These are phyloP conservation scores for Aquilaria yunnanensis DNA, from an alignment of 345 rosid genomes.

Conservation along the genomic window DNA sequence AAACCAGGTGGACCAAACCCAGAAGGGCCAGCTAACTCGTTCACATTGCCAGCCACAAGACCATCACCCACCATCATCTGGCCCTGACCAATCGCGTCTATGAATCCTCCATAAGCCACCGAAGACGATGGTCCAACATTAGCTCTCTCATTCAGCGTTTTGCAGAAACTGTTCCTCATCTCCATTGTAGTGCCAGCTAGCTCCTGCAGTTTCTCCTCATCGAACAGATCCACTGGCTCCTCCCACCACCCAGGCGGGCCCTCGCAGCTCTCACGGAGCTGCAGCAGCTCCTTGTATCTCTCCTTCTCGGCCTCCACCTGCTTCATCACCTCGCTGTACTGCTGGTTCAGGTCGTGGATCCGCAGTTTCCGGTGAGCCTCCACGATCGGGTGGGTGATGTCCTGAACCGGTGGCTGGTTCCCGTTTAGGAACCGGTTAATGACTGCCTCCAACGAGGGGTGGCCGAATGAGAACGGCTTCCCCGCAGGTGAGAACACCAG, in stretches of 20 bases:
- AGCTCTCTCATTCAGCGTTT: not conserved
- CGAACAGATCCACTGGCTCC: slow-evolving; percentile 10
- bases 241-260: slow-evolving; percentile 20
- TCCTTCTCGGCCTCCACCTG: slow-evolving; percentile 17
- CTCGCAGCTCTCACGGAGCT: not conserved
- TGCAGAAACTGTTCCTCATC: not conserved
- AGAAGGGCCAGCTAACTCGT: no score
- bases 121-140: not conserved
- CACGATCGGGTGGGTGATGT: slow-evolving; percentile 10
- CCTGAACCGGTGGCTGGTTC: not conserved
- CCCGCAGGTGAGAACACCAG: slow-evolving; percentile 30
- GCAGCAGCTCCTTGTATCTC: slow-evolving; percentile 3
- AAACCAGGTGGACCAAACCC: no score
- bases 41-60: no score
- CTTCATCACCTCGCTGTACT: not conserved
- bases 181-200: not conserved
- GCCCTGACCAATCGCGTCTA: no score
- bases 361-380: slow-evolving; percentile 25
- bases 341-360: slow-evolving; percentile 16
- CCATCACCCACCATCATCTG: no score
- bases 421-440: slow-evolving; percentile 15
- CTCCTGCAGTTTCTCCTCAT: not conserved
- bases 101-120: no score
- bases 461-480: slow-evolving; percentile 27
- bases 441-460: slow-evolving; percentile 27